Conservation (phyloP, 2,329 filamentous ascomycete genomes). For the Cadophora sp. region DNA sequence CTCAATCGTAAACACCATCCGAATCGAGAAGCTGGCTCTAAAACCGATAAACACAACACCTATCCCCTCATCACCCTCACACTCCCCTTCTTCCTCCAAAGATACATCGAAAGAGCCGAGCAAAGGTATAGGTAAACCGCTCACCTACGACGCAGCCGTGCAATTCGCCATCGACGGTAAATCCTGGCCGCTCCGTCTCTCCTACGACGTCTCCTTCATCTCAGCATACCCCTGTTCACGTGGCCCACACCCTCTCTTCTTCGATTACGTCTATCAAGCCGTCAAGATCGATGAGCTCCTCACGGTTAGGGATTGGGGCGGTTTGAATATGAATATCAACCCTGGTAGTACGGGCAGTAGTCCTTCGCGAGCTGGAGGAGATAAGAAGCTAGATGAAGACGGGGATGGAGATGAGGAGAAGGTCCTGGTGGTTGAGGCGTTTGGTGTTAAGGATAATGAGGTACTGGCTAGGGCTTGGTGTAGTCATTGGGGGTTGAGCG, state of each 20-base stretch:
- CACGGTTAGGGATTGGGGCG: conserved; percentile 68
- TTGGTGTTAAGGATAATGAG: conserved; percentile 77
- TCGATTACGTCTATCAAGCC: conserved; percentile 68
- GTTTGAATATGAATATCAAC: conserved; percentile 22
- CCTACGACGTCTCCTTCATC: conserved; percentile 71
- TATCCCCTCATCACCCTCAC: neutral
- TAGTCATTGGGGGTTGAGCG: conserved; percentile 75
- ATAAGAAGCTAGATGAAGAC: conserved; percentile 31
- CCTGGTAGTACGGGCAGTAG: neutral
- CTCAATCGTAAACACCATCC: conserved; percentile 68
- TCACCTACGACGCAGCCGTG: conserved; percentile 65
- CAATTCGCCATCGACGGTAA: conserved; percentile 69
- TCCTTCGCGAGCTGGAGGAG: neutral
- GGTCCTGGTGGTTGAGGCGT: conserved; percentile 75
- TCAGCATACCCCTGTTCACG: conserved; percentile 68
- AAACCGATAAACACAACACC: conserved; percentile 47
- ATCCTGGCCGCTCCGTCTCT: conserved; percentile 68
- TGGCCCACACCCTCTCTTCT: conserved; percentile 74
- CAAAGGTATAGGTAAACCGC: conserved; percentile 45
- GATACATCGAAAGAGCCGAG: conserved; percentile 14
- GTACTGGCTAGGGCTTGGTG: conserved; percentile 81
- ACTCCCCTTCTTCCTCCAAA: conserved; percentile 32
- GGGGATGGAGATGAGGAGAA: conserved; percentile 65
- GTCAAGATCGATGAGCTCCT: conserved; percentile 71
- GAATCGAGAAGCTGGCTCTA: conserved; percentile 72